phyloP scores from a whole-genome alignment of 148 eudicot genomes.

The Rhododendron simsii region DNA sequence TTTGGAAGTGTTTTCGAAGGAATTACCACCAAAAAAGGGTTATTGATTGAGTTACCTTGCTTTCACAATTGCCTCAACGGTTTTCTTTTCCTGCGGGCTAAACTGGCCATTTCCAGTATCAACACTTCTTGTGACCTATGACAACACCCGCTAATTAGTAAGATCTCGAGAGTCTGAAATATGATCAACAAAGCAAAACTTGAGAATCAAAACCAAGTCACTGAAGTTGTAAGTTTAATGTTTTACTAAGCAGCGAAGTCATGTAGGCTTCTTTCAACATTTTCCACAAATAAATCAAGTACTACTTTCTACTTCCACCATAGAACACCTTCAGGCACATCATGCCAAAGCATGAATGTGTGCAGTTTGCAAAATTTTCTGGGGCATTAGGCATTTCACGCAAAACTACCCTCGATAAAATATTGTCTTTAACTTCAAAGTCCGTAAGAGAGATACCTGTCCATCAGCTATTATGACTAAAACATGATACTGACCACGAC shows the following conservation, averaged over 20 bases:
- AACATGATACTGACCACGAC: constrained; percentile 58
- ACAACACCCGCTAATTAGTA: neutral
- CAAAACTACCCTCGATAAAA: neutral
- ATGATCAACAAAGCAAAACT: neutral
- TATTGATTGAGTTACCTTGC: constrained; percentile 38
- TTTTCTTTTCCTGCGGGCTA: constrained; percentile 43
- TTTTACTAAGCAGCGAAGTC: neutral
- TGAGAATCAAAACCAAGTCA: neutral
- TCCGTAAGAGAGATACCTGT: constrained; percentile 29
- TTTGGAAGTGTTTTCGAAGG: neutral
- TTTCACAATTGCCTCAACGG: constrained; percentile 56
- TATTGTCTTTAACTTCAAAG: neutral
- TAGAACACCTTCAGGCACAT: neutral
- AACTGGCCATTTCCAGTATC: constrained; percentile 44
- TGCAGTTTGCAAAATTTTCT: neutral
- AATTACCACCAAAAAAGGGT: neutral
- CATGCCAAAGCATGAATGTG: neutral
- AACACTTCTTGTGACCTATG: constrained; percentile 56
- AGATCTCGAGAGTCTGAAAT: neutral
- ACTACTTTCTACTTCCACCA: neutral
- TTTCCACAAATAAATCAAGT: neutral
- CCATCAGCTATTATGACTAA: constrained; percentile 61
- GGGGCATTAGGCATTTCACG: neutral
- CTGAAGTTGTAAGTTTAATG: neutral
- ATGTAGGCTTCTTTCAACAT: neutral